phyloP scores from a whole-genome alignment of 305 asterid species.

The Rubia tinctorum region DNA sequence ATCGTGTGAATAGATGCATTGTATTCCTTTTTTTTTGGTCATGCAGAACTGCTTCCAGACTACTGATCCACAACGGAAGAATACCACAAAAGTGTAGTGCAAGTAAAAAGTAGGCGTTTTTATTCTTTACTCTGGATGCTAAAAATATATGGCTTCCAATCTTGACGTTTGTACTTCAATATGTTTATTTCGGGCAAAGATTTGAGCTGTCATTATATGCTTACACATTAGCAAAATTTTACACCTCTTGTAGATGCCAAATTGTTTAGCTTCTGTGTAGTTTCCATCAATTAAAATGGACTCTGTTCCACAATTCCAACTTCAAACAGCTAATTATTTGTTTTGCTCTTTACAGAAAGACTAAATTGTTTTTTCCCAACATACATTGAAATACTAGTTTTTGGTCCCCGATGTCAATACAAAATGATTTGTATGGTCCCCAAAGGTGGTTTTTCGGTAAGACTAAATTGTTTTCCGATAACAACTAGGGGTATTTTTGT shows the following conservation, averaged over 20 bases:
- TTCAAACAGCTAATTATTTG: background rate
- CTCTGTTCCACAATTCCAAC: conserved; percentile 3
- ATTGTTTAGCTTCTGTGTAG: background rate
- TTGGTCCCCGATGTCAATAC: too few species aligned
- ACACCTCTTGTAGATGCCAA: background rate
- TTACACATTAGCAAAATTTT: background rate
- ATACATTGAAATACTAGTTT: too few species aligned
- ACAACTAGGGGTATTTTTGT: too few species aligned
- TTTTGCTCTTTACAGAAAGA: too few species aligned
- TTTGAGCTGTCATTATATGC: background rate
- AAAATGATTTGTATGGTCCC: too few species aligned
- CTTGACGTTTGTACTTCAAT: background rate
- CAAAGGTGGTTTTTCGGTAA: too few species aligned
- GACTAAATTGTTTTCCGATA: too few species aligned
- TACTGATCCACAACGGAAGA: conserved; percentile 56
- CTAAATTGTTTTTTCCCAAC: too few species aligned
- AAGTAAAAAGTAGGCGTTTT: conserved; percentile 23
- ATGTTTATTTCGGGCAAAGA: background rate
- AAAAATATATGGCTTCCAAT: background rate
- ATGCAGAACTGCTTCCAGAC: conserved; percentile 41
- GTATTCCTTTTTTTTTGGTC: background rate
- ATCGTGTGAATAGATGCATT: background rate
- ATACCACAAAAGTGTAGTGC: conserved; percentile 41
- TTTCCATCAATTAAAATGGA: background rate
- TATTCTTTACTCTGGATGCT: background rate